Base-by-base conservation (phyloP, 2,329 filamentous ascomycete species). In the Paecilomyces sp. region DNA sequence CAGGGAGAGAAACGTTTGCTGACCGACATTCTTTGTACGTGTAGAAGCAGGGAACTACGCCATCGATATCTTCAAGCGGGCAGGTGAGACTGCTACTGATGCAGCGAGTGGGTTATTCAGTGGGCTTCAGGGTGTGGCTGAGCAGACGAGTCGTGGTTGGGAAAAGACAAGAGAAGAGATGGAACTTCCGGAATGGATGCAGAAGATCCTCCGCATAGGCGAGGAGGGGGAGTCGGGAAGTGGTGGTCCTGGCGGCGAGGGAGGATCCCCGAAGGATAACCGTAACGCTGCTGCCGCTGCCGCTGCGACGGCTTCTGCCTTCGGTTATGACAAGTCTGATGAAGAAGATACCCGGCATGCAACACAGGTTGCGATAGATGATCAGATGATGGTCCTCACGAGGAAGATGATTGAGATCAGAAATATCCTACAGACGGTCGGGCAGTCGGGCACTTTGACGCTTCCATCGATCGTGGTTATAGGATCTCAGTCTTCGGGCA, bases 361-460 rank as follows among this genome's bases (percentile, higher is more conserved):
- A 22, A 85, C 88, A 59, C 86, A 89, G 69, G 82, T 83, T 55
- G 90, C 91, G 18, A 86, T 87, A 68, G 94, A 99, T 69, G 94
- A 99, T 72, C 94, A 99, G 76, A 99, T 99, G 93, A 99, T 99
- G 94, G 83, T 97, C 66, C 80, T 99, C 70, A 99, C 95, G 1
- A 93, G 94, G 79, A 97, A 97, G 79, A 99, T 99, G 94, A 99
- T 99, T 70, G 94, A 99, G 79, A 97, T 99, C 60, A 84, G 95
- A 66, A 92, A 88, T 66, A 91, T 99, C 59, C 82, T 99, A 25
- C 90, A 95, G 70, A 91, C 88, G 28, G 90, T 99, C 54, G 95
- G 92, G 34, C 93, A 99, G 78, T 95, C 92, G 0, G 91, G 89
- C 64, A 86, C 90, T 2, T 80, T 99, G 63, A 93, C 90, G 1